Conservation (phyloP, 2,329 filamentous ascomycete genomes). For the Trichophyton mentagrophytes region DNA sequence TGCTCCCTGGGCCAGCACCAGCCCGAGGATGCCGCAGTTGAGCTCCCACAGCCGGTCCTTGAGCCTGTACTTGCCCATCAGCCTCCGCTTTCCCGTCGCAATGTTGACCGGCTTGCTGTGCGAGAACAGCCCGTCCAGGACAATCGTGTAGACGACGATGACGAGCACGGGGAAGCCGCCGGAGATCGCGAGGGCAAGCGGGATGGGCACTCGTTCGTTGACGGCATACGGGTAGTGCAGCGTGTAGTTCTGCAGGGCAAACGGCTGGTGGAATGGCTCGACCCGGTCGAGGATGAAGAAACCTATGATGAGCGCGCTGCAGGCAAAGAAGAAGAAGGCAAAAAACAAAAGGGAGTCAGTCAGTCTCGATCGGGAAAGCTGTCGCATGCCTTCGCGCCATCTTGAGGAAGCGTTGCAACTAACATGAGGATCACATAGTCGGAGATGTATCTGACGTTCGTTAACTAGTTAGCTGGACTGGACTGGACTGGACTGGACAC, state of each 20-base stretch:
- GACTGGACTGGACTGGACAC: no score
- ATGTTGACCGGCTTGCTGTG: constrained; percentile 32
- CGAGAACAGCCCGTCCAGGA: constrained; percentile 48
- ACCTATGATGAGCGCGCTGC: constrained; percentile 38
- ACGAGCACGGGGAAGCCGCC: constrained; percentile 38
- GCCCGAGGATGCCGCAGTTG: constrained; percentile 47
- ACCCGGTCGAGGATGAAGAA: constrained; percentile 42
- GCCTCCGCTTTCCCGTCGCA: constrained; percentile 24
- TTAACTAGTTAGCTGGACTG: no score
- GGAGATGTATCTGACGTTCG: constrained; percentile 37
- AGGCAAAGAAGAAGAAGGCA: not conserved
- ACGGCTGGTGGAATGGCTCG: constrained; percentile 46
- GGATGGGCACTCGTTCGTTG: constrained; percentile 43
- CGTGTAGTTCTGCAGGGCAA: constrained; percentile 44
- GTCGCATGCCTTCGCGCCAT: constrained; percentile 5
- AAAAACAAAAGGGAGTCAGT: constrained; percentile 1
- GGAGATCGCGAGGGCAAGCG: constrained; percentile 38
- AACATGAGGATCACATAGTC: constrained; percentile 50
- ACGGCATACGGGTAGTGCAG: constrained; percentile 47
- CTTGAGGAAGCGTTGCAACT: constrained; percentile 16
- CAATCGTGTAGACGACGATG: constrained; percentile 44
- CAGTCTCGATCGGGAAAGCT: constrained; percentile 6
- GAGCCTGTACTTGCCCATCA: constrained; percentile 38
- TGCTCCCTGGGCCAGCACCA: constrained; percentile 41
- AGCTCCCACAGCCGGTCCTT: constrained; percentile 49